A percentile compares a stretch with the other conserved stretches of the same genome.
Conservation (phyloP, 345 rosid species). For the Acer negundo region DNA sequence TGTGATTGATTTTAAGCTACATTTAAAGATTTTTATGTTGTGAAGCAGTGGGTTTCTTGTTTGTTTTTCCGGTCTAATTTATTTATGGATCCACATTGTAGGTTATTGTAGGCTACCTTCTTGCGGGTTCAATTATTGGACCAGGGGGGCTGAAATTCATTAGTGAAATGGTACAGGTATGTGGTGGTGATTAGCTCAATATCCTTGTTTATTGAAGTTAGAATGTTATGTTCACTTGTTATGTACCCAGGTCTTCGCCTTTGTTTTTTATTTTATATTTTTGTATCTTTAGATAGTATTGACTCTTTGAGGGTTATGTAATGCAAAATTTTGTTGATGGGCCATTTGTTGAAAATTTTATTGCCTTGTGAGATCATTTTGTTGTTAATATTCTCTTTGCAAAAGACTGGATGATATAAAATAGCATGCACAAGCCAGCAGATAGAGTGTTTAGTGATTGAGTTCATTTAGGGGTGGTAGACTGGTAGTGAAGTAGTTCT, state of each 20-base stretch:
- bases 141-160: constrained; percentile 98
- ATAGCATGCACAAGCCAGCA: constrained; percentile 6
- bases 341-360: constrained; percentile 4
- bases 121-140: constrained; percentile 93
- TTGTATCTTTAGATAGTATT: neutral
- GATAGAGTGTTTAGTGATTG: neutral
- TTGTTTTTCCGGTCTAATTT: constrained; percentile 4
- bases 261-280: neutral
- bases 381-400: neutral
- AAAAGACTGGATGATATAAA: neutral
- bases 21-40: constrained; percentile 17
- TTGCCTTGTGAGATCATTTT: neutral
- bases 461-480: neutral
- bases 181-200: constrained; percentile 9
- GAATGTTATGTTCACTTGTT: neutral
- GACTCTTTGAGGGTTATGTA: constrained; percentile 1
- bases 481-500: neutral
- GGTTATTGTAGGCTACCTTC: constrained; percentile 99
- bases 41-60: neutral
- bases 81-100: constrained; percentile 23
- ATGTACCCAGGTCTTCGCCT: neutral
- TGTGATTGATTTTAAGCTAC: constrained; percentile 10
- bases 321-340: neutral
- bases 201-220: neutral
- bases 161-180: constrained; percentile 99